These are phyloP conservation scores for Martensiomyces pterosporus DNA, from an alignment of 192 early-diverging fungal species.

Conservation along the genomic window DNA sequence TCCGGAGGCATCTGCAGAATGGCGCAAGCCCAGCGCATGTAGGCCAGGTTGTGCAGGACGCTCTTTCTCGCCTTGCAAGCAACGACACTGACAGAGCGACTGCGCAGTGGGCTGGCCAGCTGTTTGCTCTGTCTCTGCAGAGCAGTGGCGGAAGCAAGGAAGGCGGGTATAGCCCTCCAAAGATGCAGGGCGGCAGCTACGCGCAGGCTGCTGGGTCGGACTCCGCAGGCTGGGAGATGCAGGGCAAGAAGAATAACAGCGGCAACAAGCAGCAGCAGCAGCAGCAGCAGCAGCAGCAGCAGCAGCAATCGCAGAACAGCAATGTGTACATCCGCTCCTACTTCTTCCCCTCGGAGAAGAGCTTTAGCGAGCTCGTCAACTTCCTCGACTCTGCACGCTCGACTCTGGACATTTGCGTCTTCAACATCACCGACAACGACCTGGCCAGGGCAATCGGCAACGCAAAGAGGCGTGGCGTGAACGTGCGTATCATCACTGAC, in stretches of 20 bases:
- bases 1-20: slow-evolving; percentile 31
- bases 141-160: not conserved
- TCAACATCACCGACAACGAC: slow-evolving; percentile 71
- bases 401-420: slow-evolving; percentile 68
- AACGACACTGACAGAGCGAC: slow-evolving; percentile 31
- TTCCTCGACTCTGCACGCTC: slow-evolving; percentile 52
- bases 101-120: slow-evolving; percentile 41
- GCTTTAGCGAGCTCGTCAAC: slow-evolving; percentile 53
- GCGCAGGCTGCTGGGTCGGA: slow-evolving; percentile 24
- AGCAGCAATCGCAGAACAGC: slow-evolving; percentile 4
- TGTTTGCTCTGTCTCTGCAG: slow-evolving; percentile 25
- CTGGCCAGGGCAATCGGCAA: slow-evolving; percentile 60
- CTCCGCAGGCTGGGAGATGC: slow-evolving; percentile 25
- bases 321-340: slow-evolving; percentile 39
- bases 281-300: slow-evolving; percentile 4
- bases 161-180: slow-evolving; percentile 22
- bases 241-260: slow-evolving; percentile 1
- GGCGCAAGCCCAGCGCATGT: slow-evolving; percentile 18
- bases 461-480: slow-evolving; percentile 52
- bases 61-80: slow-evolving; percentile 27
- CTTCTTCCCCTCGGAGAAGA: slow-evolving; percentile 64
- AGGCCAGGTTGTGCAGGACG: slow-evolving; percentile 24
- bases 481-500: slow-evolving; percentile 70
- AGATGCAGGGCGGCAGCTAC: slow-evolving; percentile 14
- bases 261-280: too few species aligned